Conservation (phyloP, 2,329 filamentous ascomycete genomes). For the Aspergillus sergii region DNA sequence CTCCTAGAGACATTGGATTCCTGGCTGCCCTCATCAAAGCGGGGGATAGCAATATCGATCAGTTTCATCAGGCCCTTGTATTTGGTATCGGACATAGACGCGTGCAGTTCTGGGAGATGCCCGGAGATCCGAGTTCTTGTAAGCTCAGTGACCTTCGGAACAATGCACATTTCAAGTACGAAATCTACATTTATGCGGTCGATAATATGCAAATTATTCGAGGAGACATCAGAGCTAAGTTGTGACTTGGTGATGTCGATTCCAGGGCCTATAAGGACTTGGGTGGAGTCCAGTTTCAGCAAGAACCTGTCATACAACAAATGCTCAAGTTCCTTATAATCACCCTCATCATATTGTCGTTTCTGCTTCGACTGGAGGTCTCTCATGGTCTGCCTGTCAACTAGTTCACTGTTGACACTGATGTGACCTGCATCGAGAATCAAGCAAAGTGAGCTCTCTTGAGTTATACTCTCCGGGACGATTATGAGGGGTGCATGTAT, state of each 20-base stretch:
- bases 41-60: slow-evolving; percentile 92
- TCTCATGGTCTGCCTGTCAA: slow-evolving; percentile 85
- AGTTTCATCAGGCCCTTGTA: slow-evolving; percentile 97
- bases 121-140: slow-evolving; percentile 91
- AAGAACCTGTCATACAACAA: slow-evolving; percentile 98
- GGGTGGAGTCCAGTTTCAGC: slow-evolving; percentile 89
- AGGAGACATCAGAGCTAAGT: slow-evolving; percentile 67
- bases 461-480: slow-evolving; percentile 87
- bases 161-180: slow-evolving; percentile 89
- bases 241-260: slow-evolving; percentile 88
- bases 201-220: slow-evolving; percentile 81
- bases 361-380: slow-evolving; percentile 90
- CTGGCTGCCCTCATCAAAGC: slow-evolving; percentile 61
- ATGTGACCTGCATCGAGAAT: slow-evolving; percentile 97
- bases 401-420: slow-evolving; percentile 89
- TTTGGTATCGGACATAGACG: slow-evolving; percentile 88
- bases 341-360: slow-evolving; percentile 82
- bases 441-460: slow-evolving; percentile 77
- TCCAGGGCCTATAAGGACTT: slow-evolving; percentile 91
- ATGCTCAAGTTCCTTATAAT: slow-evolving; percentile 83
- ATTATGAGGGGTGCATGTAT: slow-evolving; percentile 96
- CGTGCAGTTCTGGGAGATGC: slow-evolving; percentile 88
- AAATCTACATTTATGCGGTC: slow-evolving; percentile 98
- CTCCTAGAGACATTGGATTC: slow-evolving; percentile 37
- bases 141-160: slow-evolving; percentile 92